These are phyloP conservation scores for Voacanga thouarsii DNA, from an alignment of 257 asterid genomes.

Conservation along the genomic window DNA sequence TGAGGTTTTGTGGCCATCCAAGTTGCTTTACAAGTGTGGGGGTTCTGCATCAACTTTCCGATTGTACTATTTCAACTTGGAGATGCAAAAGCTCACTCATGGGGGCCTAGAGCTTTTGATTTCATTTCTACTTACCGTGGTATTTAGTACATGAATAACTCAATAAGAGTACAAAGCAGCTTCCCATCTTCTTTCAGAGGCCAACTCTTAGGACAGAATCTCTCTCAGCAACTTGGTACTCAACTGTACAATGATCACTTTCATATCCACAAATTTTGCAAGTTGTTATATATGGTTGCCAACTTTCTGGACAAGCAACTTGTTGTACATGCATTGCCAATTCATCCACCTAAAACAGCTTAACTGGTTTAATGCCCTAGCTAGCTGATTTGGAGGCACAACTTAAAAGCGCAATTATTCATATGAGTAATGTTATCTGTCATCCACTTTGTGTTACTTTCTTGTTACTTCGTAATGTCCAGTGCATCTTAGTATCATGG, in stretches of 20 bases:
- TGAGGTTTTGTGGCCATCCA: neutral
- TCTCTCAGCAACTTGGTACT: neutral
- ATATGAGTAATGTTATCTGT: too few species aligned
- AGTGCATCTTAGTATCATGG: too few species aligned
- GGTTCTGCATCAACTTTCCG: neutral
- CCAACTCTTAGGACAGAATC: neutral
- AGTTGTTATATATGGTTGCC: constrained; percentile 6
- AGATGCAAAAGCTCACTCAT: neutral
- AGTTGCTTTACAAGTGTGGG: neutral
- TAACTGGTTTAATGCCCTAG: neutral
- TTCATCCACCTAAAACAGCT: neutral
- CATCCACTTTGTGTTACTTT: too few species aligned
- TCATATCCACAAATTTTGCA: neutral
- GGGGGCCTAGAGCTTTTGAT: neutral
- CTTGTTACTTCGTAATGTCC: too few species aligned
- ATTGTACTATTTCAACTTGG: neutral
- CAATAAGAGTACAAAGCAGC: neutral
- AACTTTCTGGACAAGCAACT: neutral
- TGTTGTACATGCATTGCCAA: constrained; percentile 3
- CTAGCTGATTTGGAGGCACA: neutral
- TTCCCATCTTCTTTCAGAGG: neutral
- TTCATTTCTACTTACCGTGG: too few species aligned
- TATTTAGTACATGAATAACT: neutral
- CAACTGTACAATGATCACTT: neutral
- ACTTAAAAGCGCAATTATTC: too few species aligned